phyloP scores from a whole-genome alignment of 2,329 filamentous ascomycete genomes.

The Cladosporium velox region DNA sequence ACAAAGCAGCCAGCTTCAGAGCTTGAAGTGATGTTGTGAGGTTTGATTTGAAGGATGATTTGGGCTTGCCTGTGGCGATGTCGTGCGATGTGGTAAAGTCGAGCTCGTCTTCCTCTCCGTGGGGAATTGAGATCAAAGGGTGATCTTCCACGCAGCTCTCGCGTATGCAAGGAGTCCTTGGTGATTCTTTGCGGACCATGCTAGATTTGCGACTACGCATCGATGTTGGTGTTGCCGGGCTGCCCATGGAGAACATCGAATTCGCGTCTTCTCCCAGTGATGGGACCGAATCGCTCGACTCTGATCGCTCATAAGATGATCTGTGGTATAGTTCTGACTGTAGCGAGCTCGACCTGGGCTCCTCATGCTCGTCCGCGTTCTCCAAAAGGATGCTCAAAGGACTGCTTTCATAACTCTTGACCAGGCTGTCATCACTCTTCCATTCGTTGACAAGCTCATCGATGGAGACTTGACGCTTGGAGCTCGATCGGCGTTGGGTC shows the following conservation, averaged over 20 bases:
- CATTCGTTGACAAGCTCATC: constrained; percentile 59
- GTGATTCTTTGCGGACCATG: constrained; percentile 47
- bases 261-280: constrained; percentile 54
- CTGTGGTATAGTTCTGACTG: constrained; percentile 11
- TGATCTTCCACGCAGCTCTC: constrained; percentile 60
- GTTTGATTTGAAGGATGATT: constrained; percentile 62
- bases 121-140: constrained; percentile 52
- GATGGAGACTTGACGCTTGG: constrained; percentile 52
- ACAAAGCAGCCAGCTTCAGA: constrained; percentile 61
- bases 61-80: constrained; percentile 44
- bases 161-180: constrained; percentile 50
- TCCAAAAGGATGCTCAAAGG: constrained; percentile 58
- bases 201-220: constrained; percentile 38
- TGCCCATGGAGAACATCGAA: constrained; percentile 46
- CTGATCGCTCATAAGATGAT: constrained; percentile 42
- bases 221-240: constrained; percentile 45
- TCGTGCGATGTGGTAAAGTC: constrained; percentile 34
- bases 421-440: constrained; percentile 48
- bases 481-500: constrained; percentile 45
- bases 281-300: constrained; percentile 61
- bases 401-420: constrained; percentile 34
- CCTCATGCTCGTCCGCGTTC: constrained; percentile 50
- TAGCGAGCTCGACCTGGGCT: constrained; percentile 30
- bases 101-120: constrained; percentile 36
- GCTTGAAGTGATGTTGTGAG: constrained; percentile 63